Evolutionary conservation across 106 monocot genomes (phyloP), one percentile per base, ranked within the genome.

Genomic region (Apostasia shenzhenica): DNA sequence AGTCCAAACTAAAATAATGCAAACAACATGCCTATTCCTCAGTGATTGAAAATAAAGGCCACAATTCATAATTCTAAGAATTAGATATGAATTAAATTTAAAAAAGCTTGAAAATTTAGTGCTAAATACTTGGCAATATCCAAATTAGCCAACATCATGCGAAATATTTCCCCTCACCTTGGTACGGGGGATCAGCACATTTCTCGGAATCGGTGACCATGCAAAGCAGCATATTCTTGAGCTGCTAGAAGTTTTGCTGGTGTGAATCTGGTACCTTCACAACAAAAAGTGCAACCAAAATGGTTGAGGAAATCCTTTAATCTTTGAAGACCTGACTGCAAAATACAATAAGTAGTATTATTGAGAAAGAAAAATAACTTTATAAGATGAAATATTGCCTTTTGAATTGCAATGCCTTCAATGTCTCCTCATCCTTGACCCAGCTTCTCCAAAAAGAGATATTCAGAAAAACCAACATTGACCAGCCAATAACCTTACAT

Each of bases 401-500:
- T 75, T 48, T n/a, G n/a, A n/a, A 53, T 9, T 7, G 13, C 55
- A 46, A 70, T 82, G 89, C 95, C 84, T 97, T 97, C 55, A 97
- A 74, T 48, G 91, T 97, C 61, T 63, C 84, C 67, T 92, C 89
- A 86, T 95, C 94, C 81, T 92, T 92, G 47, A 71, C 78, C 79
- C 75, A 83, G 47, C 57, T 79, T 65, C 78, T 75, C 50, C 79
- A 78, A 67, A 83, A 41, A 62, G 92, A 97, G 60, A 97, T 86
- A 70, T 97, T 92, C 62, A 92, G 92, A 44, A 84, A 54, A 84
- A 97, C 89, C 97, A 92, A 97, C 97, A 97, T 97, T 48, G 97
- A 92, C 97, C 97, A 97, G 59, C 97, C 97, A 77, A 97, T 89
- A 51, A 97, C 95, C 95, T n/a, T 97, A n/a, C n/a, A 76, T 49